Percentiles rank a stretch among this genome's conserved stretches.
Evolutionary conservation across 1,284 basidiomycete genomes (phyloP).

Genomic region (Sparassis latifolia): DNA sequence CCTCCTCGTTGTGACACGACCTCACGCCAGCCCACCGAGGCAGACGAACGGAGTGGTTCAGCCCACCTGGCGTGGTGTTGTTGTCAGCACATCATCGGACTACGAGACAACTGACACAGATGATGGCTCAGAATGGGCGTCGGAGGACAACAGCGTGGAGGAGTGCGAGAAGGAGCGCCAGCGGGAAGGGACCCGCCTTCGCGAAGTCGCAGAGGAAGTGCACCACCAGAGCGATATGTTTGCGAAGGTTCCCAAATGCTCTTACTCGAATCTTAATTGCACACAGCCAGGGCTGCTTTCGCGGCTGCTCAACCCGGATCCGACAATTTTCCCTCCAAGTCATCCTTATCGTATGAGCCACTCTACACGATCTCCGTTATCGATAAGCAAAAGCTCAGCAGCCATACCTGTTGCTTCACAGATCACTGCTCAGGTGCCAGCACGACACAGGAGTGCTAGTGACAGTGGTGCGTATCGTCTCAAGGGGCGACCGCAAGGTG

Average conservation of each 20-base stretch:
- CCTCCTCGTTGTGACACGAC: background rate
- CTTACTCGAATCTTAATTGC: conserved; percentile 53
- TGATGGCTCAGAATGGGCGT: conserved; percentile 48
- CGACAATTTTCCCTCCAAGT: conserved; percentile 46
- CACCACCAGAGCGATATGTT: conserved; percentile 73
- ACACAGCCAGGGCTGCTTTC: conserved; percentile 55
- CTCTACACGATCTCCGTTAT: conserved; percentile 34
- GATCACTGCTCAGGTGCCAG: conserved; percentile 35
- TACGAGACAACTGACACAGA: conserved; percentile 46
- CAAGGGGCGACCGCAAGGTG: conserved; percentile 58
- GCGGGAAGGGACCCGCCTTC: conserved; percentile 29
- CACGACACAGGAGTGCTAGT: conserved; percentile 1
- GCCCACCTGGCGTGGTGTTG: conserved; percentile 22
- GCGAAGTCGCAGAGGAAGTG: conserved; percentile 49
- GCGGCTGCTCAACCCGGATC: conserved; percentile 66
- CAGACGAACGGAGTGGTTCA: conserved; percentile 2
- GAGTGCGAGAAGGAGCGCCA: conserved; percentile 17
- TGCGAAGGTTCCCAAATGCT: conserved; percentile 64
- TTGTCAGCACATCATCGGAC: conserved; percentile 28
- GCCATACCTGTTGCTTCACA: conserved; percentile 58
- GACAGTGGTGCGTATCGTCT: conserved; percentile 31
- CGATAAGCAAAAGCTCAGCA: conserved; percentile 57
- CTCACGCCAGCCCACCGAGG: conserved; percentile 7
- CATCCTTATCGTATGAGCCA: conserved; percentile 54
- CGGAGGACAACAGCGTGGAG: conserved; percentile 40